These are phyloP conservation scores for Forsythia viridissima DNA, from an alignment of 257 asterid species.

Conservation along the genomic window DNA sequence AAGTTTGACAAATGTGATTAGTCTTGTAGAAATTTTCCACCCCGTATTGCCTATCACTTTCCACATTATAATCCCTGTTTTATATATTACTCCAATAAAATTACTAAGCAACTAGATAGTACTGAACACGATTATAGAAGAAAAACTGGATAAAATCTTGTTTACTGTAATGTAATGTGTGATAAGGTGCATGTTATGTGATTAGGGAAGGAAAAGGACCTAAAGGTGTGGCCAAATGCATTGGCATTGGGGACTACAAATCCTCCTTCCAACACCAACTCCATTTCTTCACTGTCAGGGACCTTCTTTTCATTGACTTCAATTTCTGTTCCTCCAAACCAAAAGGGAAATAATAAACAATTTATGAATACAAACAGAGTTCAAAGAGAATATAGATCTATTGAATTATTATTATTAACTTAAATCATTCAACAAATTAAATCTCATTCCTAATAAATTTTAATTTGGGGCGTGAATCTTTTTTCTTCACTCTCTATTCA, in stretches of 20 bases:
- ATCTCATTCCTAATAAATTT: too few species aligned
- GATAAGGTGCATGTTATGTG: neutral
- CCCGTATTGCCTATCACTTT: constrained; percentile 19
- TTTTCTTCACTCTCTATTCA: too few species aligned
- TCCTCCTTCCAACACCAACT: constrained; percentile 6
- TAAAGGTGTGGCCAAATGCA: constrained; percentile 44
- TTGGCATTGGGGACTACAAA: constrained; percentile 34
- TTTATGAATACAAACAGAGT: neutral
- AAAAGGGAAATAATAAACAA: neutral
- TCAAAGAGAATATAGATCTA: neutral
- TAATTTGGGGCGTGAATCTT: too few species aligned
- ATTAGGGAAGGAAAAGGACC: constrained; percentile 18
- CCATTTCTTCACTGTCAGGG: neutral
- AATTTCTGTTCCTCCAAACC: neutral
- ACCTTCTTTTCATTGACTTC: constrained; percentile 1
- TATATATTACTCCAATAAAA: neutral
- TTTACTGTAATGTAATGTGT: neutral
- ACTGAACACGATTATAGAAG: neutral
- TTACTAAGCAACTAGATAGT: neutral
- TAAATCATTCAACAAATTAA: too few species aligned
- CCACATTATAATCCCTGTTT: constrained; percentile 37
- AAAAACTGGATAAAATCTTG: neutral
- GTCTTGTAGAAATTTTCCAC: constrained; percentile 30
- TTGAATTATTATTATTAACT: too few species aligned
- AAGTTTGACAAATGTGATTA: constrained; percentile 38